phyloP scores from a whole-genome alignment of 2,329 filamentous ascomycete species.

The Fusarium brevicatenulatum region DNA sequence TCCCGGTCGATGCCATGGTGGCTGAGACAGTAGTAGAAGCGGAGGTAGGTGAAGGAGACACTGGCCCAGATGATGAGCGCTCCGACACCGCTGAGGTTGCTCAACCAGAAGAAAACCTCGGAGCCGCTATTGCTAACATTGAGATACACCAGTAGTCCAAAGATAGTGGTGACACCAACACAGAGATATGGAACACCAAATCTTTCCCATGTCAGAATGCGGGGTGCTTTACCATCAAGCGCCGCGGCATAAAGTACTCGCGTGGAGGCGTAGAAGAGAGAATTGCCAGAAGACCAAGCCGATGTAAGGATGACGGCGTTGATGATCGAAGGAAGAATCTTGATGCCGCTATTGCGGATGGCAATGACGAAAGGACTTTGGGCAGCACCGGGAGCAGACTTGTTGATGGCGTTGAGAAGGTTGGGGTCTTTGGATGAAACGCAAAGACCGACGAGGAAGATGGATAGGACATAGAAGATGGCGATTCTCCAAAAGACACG shows the following conservation, averaged over 20 bases:
- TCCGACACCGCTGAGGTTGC: conserved; percentile 17
- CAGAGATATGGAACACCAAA: conserved; percentile 29
- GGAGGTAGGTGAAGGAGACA: conserved; percentile 51
- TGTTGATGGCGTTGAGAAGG: conserved; percentile 66
- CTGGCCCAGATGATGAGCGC: conserved; percentile 59
- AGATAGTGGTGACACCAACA: conserved; percentile 1
- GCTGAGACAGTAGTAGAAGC: conserved; percentile 57
- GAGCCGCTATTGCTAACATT: conserved; percentile 26
- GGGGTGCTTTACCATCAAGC: conserved; percentile 68
- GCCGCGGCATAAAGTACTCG: conserved; percentile 77
- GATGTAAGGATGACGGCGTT: conserved; percentile 76
- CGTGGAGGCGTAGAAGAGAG: conserved; percentile 73
- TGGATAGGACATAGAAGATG: conserved; percentile 71
- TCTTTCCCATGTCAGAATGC: conserved; percentile 6
- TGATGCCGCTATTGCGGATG: conserved; percentile 74
- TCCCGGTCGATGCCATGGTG: conserved; percentile 58
- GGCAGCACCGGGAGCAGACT: conserved; percentile 53
- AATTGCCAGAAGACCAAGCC: conserved; percentile 70
- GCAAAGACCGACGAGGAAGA: conserved; percentile 69
- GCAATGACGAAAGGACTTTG: conserved; percentile 72
- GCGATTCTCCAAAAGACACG: conserved; percentile 71
- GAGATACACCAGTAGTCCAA: conserved; percentile 39
- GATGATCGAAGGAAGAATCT: conserved; percentile 71
- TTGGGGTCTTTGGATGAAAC: conserved; percentile 72
- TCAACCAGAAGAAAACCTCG: conserved; percentile 30